Conservation (phyloP, 371 early-diverging fungal genomes). For the Lichtheimia corymbifera region DNA sequence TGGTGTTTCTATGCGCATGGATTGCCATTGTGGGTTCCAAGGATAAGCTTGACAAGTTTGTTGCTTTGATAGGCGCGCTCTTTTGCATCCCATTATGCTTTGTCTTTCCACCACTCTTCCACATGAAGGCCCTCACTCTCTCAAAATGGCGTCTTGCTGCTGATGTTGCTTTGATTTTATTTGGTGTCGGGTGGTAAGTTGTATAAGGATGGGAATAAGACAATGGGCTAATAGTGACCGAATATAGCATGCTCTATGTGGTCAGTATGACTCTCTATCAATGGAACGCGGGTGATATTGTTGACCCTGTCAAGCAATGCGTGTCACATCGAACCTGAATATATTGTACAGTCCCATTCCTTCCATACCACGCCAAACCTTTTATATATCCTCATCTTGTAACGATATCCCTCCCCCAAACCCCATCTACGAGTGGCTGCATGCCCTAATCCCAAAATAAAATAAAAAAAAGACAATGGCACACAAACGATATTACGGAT, state of each 20-base stretch:
- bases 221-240: background rate
- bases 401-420: too few species aligned
- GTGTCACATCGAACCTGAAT: slow-evolving; percentile 32
- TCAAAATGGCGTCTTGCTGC: slow-evolving; percentile 35
- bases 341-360: background rate
- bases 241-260: slow-evolving; percentile 28
- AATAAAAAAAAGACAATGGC: too few species aligned
- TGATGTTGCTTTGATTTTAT: slow-evolving; percentile 60
- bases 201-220: background rate
- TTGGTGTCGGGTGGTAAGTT: slow-evolving; percentile 60
- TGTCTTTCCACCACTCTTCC: slow-evolving; percentile 86
- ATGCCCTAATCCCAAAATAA: too few species aligned
- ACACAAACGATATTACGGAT: too few species aligned
- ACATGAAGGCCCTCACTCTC: slow-evolving; percentile 62
- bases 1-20: slow-evolving; percentile 65
- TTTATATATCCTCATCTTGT: too few species aligned
- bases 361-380: too few species aligned
- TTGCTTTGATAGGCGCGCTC: slow-evolving; percentile 72
- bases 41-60: slow-evolving; percentile 81
- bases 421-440: too few species aligned
- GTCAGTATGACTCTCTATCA: slow-evolving; percentile 31
- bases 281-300: slow-evolving; percentile 44
- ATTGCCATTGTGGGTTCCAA: slow-evolving; percentile 75
- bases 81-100: slow-evolving; percentile 71
- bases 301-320: slow-evolving; percentile 46